Evolutionary conservation across 352 stramenopile species (phyloP).

Genomic region (Poterioochromonas sp.): DNA sequence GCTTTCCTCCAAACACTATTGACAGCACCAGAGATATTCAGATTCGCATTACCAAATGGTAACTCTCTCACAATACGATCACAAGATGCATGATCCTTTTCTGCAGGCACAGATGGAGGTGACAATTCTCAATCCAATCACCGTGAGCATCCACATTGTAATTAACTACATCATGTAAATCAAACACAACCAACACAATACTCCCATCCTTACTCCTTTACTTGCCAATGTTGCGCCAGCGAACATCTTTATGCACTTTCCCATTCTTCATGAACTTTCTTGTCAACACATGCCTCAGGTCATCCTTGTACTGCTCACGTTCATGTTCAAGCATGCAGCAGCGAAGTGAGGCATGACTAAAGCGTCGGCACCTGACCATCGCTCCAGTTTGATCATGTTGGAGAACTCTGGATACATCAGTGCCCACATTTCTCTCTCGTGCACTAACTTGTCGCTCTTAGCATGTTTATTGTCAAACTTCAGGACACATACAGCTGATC

Average conservation of each 20-base stretch:
- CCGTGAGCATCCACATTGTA: neutral
- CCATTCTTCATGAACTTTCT: conserved; percentile 6
- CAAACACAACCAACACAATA: conserved; percentile 28
- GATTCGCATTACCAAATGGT: neutral
- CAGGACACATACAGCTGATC: neutral
- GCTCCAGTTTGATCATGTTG: neutral
- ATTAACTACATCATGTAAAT: conserved; percentile 27
- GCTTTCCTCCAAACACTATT: conserved; percentile 19
- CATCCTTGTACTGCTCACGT: neutral
- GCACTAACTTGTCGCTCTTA: neutral
- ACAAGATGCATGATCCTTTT: conserved; percentile 18
- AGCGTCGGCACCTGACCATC: neutral
- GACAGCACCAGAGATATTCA: neutral
- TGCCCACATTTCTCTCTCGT: conserved; percentile 9
- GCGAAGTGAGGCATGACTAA: conserved; percentile 25
- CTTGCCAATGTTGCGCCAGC: conserved; percentile 27
- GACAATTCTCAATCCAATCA: conserved; percentile 3
- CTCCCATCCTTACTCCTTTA: conserved; percentile 18
- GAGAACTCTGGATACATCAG: conserved; percentile 21
- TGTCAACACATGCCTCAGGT: neutral
- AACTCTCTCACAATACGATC: neutral
- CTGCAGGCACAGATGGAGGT: neutral
- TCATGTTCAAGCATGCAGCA: neutral
- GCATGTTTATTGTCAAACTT: conserved; percentile 20
- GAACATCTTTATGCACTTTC: conserved; percentile 10